phyloP scores from a whole-genome alignment of 441 rosid genomes.

The Macaranga tanarius region DNA sequence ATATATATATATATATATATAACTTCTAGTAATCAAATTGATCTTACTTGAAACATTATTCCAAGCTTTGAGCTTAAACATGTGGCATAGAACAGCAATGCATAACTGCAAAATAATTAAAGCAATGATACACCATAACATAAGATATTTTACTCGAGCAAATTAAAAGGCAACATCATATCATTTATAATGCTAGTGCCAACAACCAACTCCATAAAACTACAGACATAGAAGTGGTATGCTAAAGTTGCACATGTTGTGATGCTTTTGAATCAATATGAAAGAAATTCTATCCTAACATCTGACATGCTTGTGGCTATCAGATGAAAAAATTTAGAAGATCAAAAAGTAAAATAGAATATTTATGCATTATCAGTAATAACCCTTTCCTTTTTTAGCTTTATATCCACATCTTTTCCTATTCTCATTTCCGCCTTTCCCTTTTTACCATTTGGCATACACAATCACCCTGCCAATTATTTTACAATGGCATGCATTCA shows the following conservation, averaged over 20 bases:
- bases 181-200: background rate
- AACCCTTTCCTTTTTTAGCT: background rate
- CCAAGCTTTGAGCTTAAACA: constrained; percentile 71
- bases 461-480: background rate
- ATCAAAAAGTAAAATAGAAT: background rate
- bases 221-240: no score
- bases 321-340: background rate
- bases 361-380: background rate
- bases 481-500: background rate
- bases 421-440: background rate
- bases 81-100: constrained; percentile 75
- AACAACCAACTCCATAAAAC: background rate
- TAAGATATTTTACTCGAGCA: background rate
- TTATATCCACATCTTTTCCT: background rate
- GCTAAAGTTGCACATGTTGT: background rate
- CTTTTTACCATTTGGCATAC: background rate
- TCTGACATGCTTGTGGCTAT: background rate
- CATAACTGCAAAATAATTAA: constrained; percentile 52
- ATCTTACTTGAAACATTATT: constrained; percentile 70
- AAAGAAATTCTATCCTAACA: background rate
- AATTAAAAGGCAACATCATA: background rate
- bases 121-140: background rate
- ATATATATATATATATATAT: no score
- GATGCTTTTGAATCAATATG: background rate
- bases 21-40: background rate